Percentiles rank a stretch among this genome's conserved stretches.
These are phyloP conservation scores for Cyberlindnera maclurae DNA, from an alignment of 805 yeast species.

Conservation along the genomic window DNA sequence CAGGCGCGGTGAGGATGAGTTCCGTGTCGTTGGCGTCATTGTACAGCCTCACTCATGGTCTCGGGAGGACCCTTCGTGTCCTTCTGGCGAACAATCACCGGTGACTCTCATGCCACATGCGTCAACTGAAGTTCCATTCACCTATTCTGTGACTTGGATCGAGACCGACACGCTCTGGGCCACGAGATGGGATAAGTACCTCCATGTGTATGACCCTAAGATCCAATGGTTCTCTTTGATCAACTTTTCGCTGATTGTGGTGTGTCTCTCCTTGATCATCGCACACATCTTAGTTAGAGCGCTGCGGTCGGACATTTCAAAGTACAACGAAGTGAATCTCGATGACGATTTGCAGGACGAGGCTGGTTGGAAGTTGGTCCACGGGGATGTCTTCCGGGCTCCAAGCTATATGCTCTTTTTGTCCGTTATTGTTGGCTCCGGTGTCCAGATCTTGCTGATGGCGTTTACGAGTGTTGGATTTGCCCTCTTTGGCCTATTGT, in stretches of 20 bases:
- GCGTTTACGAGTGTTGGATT: constrained; percentile 62
- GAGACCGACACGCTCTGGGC: constrained; percentile 85
- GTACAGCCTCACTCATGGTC: constrained; percentile 62
- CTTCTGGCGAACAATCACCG: constrained; percentile 28
- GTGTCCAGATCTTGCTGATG: constrained; percentile 79
- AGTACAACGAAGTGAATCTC: constrained; percentile 83
- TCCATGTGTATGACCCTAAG: constrained; percentile 85
- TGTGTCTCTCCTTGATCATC: constrained; percentile 69
- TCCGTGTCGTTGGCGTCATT: constrained; percentile 85
- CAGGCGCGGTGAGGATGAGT: constrained; percentile 54
- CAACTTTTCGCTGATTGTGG: constrained; percentile 76
- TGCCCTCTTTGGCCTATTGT: constrained; percentile 82
- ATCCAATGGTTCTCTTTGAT: constrained; percentile 94
- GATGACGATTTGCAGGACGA: constrained; percentile 87
- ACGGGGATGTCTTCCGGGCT: constrained; percentile 90
- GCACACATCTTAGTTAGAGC: constrained; percentile 74
- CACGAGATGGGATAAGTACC: constrained; percentile 96
- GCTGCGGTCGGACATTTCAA: constrained; percentile 74
- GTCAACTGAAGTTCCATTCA: constrained; percentile 58
- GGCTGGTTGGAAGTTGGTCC: constrained; percentile 93
- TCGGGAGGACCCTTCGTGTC: constrained; percentile 31
- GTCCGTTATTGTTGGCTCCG: constrained; percentile 82
- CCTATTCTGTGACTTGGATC: constrained; percentile 76
- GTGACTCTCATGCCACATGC: constrained; percentile 42
- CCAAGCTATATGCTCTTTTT: constrained; percentile 66